A percentile compares a stretch with the other conserved stretches of the same genome.
phyloP scores from a whole-genome alignment of 2,329 filamentous ascomycete species.

The Neofusicoccum parvum region DNA sequence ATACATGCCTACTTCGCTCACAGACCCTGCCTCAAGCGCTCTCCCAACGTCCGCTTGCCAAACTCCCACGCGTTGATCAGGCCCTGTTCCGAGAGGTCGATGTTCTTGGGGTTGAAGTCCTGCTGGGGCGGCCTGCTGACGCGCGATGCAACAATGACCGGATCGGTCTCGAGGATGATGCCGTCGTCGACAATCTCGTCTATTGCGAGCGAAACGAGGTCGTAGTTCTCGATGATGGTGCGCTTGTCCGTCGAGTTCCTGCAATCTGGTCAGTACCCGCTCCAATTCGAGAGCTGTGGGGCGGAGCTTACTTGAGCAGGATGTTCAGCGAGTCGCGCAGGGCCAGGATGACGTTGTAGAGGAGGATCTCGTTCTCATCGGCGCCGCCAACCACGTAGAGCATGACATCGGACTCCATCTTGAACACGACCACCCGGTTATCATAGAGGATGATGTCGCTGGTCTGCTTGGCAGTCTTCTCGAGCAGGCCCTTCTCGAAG shows the following conservation, averaged over 20 bases:
- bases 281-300: background rate
- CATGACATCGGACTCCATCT: slow-evolving; percentile 97
- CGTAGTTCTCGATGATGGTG: slow-evolving; percentile 98
- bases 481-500: slow-evolving; percentile 90
- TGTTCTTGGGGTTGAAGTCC: slow-evolving; percentile 84
- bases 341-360: slow-evolving; percentile 94
- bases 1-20: slow-evolving; percentile 14
- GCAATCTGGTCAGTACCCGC: slow-evolving; percentile 15
- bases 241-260: slow-evolving; percentile 97
- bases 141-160: slow-evolving; percentile 86
- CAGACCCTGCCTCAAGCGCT: slow-evolving; percentile 18
- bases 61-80: slow-evolving; percentile 93
- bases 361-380: slow-evolving; percentile 94
- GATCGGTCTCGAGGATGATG: slow-evolving; percentile 96
- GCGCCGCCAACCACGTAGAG: slow-evolving; percentile 87
- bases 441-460: slow-evolving; percentile 98
- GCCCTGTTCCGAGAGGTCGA: slow-evolving; percentile 94
- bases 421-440: slow-evolving; percentile 94
- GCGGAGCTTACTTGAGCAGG: slow-evolving; percentile 76
- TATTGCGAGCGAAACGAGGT: slow-evolving; percentile 88
- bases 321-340: slow-evolving; percentile 87
- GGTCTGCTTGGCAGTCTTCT: slow-evolving; percentile 95
- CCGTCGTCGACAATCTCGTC: slow-evolving; percentile 73
- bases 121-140: slow-evolving; percentile 90
- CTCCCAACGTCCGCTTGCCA: slow-evolving; percentile 48